Evolutionary conservation across 1,284 basidiomycete species (phyloP).

Genomic region (Termitomyces sp.): DNA sequence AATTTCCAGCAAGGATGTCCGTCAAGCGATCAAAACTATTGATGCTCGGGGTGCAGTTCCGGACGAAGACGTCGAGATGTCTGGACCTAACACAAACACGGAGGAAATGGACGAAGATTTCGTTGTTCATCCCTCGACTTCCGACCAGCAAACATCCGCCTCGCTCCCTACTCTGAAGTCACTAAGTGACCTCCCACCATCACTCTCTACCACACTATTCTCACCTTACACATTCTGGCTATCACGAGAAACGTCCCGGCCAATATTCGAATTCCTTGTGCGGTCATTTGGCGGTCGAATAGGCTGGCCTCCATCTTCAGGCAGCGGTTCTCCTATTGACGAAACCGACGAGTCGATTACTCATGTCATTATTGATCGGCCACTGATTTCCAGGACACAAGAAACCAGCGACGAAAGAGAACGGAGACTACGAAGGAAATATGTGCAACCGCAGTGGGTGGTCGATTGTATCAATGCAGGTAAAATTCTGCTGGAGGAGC

Average conservation of each 20-base stretch:
- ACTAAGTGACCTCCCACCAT: conserved; percentile 54
- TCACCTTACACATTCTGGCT: conserved; percentile 90
- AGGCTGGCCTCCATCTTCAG: conserved; percentile 86
- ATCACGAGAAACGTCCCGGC: conserved; percentile 89
- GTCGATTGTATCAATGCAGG: conserved; percentile 93
- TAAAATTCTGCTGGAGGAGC: conserved; percentile 80
- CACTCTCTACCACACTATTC: conserved; percentile 64
- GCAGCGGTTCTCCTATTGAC: conserved; percentile 76
- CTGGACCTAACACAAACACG: conserved; percentile 28
- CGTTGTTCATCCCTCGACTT: conserved; percentile 59
- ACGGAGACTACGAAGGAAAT: conserved; percentile 69
- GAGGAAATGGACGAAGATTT: conserved; percentile 66
- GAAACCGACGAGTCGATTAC: conserved; percentile 82
- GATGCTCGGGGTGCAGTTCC: conserved; percentile 30
- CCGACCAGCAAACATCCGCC: conserved; percentile 46
- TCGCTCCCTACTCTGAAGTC: conserved; percentile 78
- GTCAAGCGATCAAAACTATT: conserved; percentile 69
- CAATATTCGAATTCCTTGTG: conserved; percentile 93
- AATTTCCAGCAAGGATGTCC: conserved; percentile 65
- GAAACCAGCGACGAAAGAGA: conserved; percentile 61
- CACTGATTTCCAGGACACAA: conserved; percentile 45
- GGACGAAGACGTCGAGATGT: conserved; percentile 38
- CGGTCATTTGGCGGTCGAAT: conserved; percentile 88
- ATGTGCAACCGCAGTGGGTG: conserved; percentile 97
- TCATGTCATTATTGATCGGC: conserved; percentile 94